Conservation (phyloP, 345 rosid genomes). For the Luvunga scandens region DNA sequence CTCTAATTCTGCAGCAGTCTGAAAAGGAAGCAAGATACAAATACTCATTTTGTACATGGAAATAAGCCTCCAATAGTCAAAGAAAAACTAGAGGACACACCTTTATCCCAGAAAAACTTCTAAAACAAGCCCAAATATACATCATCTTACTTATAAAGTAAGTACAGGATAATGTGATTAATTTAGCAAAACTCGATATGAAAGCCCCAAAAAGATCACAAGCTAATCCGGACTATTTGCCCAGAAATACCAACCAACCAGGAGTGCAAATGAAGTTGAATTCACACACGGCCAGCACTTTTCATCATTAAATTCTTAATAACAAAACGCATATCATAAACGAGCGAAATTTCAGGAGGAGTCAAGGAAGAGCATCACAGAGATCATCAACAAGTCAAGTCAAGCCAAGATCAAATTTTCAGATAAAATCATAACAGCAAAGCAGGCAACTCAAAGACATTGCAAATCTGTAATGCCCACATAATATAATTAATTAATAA, state of each 20-base stretch:
- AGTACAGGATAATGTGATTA: neutral
- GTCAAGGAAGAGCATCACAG: neutral
- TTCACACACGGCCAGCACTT: neutral
- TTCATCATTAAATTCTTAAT: neutral
- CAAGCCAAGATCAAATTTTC: neutral
- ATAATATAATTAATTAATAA: no score
- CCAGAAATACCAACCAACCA: neutral
- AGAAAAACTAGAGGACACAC: neutral
- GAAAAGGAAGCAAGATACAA: slow-evolving; percentile 10
- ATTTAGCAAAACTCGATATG: neutral
- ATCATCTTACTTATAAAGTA: neutral
- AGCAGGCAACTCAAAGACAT: neutral
- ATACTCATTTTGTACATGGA: neutral
- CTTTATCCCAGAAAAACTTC: neutral
- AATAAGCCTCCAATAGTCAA: neutral
- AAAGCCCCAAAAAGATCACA: neutral
- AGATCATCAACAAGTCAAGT: neutral
- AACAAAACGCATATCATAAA: no score
- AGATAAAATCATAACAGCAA: neutral
- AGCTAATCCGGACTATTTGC: neutral
- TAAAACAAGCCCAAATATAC: neutral
- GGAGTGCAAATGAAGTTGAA: neutral
- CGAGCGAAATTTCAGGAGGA: neutral
- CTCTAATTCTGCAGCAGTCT: slow-evolving; percentile 63
- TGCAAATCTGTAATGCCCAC: neutral